These are phyloP conservation scores for Thyridium curvatum DNA, from an alignment of 2,329 filamentous ascomycete genomes.

Conservation along the genomic window DNA sequence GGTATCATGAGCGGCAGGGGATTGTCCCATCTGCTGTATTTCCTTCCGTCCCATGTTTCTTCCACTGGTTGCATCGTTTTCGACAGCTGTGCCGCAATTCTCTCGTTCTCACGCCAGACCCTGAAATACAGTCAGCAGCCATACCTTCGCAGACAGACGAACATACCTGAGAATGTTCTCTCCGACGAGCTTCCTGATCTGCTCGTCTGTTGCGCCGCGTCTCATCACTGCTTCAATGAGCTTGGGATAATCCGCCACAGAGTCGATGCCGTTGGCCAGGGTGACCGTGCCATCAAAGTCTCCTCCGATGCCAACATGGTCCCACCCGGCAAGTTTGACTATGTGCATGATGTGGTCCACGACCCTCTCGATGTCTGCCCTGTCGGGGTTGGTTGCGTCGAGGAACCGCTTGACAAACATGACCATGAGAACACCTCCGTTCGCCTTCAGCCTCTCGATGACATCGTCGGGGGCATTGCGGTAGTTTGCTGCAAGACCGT, in stretches of 20 bases:
- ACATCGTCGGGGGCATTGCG: constrained; percentile 25
- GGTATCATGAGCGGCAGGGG: no score
- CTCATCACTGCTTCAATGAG: neutral
- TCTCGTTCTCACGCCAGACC: no score
- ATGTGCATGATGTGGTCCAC: constrained; percentile 59
- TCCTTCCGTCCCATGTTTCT: no score
- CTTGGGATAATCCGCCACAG: no score
- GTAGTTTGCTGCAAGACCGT: constrained; percentile 11
- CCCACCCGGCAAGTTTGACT: constrained; percentile 55
- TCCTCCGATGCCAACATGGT: constrained; percentile 60
- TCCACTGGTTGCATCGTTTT: no score
- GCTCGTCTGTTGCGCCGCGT: constrained; percentile 4
- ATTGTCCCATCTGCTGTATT: no score
- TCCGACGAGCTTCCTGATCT: constrained; percentile 9
- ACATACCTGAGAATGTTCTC: constrained; percentile 8
- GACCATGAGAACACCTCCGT: constrained; percentile 7
- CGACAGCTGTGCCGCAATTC: no score
- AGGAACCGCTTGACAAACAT: constrained; percentile 13
- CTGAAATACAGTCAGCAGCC: no score
- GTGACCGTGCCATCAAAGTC: constrained; percentile 53
- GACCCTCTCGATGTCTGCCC: constrained; percentile 52
- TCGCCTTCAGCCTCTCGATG: constrained; percentile 3
- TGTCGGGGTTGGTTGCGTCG: constrained; percentile 35
- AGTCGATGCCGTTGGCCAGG: constrained; percentile 1
- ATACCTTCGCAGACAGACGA: no score